Base-by-base conservation (phyloP, 257 asterid genomes). In the Solanum pimpinellifolium region DNA sequence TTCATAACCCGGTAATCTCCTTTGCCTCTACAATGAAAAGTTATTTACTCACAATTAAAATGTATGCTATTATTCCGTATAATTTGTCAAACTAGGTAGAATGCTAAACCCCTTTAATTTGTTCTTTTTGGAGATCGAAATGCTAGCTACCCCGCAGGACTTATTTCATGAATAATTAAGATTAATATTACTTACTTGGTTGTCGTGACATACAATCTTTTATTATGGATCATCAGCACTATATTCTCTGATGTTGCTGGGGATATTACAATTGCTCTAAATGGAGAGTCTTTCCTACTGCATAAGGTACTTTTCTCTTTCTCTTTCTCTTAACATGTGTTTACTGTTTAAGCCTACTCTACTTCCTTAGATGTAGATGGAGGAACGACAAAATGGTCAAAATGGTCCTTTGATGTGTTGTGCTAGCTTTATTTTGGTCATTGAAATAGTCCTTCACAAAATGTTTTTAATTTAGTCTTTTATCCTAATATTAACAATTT, bases 201-300 rank as follows among this genome's bases (percentile, higher is more conserved):
- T 37, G 39, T 37, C 39, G 39, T 37, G 39, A 37, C 39, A 52
- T 21, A 52, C 6, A 16, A 52, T 52, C 23, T 52, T 52, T 52
- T 52, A 52, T 52, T 2, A 52, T 52, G 62, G 62, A 52, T 86
- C 69, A 46, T 73, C 49, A 70, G 87, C 93, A 93, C 94, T 76
- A 90, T 94, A 83, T 92, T 92, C 90, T 92, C 93, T 37, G 93
- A 92, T 85, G 97, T 94, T 88, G 94, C 94, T 44, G 94, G 97
- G 66, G 97, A 94, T 89, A 92, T 94, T 86, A 94, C 94, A 4
- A 88, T 93, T 52, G 84, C 91, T 85, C 93, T 92, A 70, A 87
- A 88, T 73, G 93, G 92, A 86, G 92, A 91, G 87, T 89, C 94
- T 52, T 93, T 94, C 88, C 91, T 92, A 83, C 87, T 94, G 84